These are phyloP conservation scores for Cyclotella atomus DNA, from an alignment of 108 stramenopile species.

Conservation along the genomic window DNA sequence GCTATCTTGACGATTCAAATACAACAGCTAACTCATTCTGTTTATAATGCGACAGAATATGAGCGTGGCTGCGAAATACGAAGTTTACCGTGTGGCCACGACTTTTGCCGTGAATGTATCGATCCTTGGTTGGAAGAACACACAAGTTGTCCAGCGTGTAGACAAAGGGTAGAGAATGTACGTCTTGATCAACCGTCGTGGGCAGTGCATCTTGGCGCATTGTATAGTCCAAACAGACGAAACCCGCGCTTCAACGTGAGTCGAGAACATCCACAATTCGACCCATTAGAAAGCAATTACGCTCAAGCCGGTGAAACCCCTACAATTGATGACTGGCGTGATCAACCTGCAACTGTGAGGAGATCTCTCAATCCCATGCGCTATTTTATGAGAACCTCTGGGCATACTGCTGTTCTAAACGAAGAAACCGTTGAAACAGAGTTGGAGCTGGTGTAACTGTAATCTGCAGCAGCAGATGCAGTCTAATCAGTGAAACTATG, in stretches of 20 bases:
- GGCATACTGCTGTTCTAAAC: background rate
- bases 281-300: background rate
- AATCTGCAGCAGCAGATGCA: too few species aligned
- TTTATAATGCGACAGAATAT: slow-evolving; percentile 23
- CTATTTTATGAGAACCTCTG: background rate
- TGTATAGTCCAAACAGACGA: slow-evolving; percentile 3
- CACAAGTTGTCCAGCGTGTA: slow-evolving; percentile 42
- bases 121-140: slow-evolving; percentile 44
- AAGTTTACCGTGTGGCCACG: slow-evolving; percentile 58
- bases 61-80: slow-evolving; percentile 59
- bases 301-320: background rate
- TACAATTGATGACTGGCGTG: background rate
- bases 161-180: slow-evolving; percentile 14
- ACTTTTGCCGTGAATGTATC: slow-evolving; percentile 61
- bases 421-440: background rate
- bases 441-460: slow-evolving; percentile 2
- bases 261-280: background rate
- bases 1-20: background rate
- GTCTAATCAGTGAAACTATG: too few species aligned
- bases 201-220: background rate
- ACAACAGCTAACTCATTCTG: background rate
- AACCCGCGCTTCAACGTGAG: background rate
- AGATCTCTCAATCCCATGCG: background rate
- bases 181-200: background rate
- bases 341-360: background rate